Evolutionary conservation across 768 basidiomycete genomes (phyloP).

Genomic region (Agrocybe praecox): DNA sequence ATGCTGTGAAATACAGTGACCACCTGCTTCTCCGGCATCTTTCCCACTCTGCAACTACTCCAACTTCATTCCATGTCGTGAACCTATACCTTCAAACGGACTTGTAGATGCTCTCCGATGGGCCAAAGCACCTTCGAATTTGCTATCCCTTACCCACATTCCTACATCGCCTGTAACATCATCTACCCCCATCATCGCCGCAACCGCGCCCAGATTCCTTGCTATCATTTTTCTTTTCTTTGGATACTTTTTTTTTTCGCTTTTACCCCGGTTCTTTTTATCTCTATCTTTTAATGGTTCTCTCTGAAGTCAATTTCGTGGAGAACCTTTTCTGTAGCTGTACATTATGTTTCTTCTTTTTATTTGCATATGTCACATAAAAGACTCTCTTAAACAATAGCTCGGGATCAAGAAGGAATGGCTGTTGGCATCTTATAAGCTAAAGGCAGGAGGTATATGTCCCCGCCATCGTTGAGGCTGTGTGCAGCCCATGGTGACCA

Average conservation of each 20-base stretch:
- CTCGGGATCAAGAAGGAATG: too few relatives aligned
- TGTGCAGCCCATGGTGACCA: too few relatives aligned
- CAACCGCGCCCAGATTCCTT: conserved; percentile 3
- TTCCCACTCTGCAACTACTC: not conserved
- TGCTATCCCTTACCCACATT: conserved; percentile 14
- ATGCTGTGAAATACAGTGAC: conserved; percentile 65
- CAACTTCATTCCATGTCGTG: not conserved
- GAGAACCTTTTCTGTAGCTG: conserved; percentile 15
- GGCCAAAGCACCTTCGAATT: conserved; percentile 11
- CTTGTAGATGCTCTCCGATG: conserved; percentile 11
- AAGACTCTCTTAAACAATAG: conserved; percentile 6
- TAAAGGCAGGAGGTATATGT: too few relatives aligned
- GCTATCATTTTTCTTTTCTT: conserved; percentile 14
- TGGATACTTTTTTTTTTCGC: conserved; percentile 9
- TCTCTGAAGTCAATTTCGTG: not conserved
- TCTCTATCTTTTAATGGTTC: not conserved
- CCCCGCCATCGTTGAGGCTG: too few relatives aligned
- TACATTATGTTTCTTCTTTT: conserved; percentile 20
- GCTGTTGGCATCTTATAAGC: not conserved
- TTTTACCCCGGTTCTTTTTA: not conserved
- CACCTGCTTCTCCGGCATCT: not conserved
- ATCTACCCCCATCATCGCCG: conserved; percentile 11
- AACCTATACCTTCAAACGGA: conserved; percentile 21
- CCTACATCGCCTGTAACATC: conserved; percentile 22
- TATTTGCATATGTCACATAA: conserved; percentile 14